Conservation (phyloP, 176 grass and related monocot species). For the Hsuehochloa calcarea region DNA sequence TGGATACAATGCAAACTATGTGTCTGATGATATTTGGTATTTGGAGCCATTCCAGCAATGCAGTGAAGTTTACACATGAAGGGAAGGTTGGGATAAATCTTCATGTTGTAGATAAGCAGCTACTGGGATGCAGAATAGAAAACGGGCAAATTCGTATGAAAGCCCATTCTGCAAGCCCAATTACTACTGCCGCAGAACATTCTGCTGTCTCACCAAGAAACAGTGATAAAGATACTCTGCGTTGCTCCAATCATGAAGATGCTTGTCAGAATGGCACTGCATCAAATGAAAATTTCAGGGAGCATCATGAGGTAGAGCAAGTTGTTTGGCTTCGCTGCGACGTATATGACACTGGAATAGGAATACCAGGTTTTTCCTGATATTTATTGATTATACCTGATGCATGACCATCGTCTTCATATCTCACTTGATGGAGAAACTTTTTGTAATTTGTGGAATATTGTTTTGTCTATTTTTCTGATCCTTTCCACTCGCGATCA, state of each 20-base stretch:
- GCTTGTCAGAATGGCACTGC: conserved; percentile 41
- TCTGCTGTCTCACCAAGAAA: conserved; percentile 35
- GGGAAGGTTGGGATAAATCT: conserved; percentile 88
- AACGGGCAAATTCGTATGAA: conserved; percentile 5
- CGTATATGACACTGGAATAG: conserved; percentile 93
- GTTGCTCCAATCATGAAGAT: conserved; percentile 44
- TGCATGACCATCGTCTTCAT: background rate
- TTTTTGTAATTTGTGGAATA: conserved; percentile 14
- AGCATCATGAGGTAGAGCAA: conserved; percentile 34
- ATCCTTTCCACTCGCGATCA: conserved; percentile 26
- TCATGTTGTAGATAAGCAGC: conserved; percentile 47
- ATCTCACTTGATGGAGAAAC: background rate
- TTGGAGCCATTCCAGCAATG: conserved; percentile 69
- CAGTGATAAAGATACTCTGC: conserved; percentile 38
- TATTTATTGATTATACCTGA: conserved; percentile 24
- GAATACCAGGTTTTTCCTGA: conserved; percentile 84
- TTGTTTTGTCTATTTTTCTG: conserved; percentile 30
- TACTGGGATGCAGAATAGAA: conserved; percentile 31
- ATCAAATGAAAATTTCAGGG: conserved; percentile 28
- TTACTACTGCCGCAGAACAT: conserved; percentile 31
- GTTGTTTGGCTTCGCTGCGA: conserved; percentile 77
- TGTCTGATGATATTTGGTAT: conserved; percentile 29
- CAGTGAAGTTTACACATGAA: conserved; percentile 94
- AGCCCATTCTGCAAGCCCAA: conserved; percentile 29
- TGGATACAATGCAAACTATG: conserved; percentile 14